Percentiles rank a stretch among this genome's conserved stretches.
phyloP scores from a whole-genome alignment of 345 rosid genomes.

The Syzygium aqueum region DNA sequence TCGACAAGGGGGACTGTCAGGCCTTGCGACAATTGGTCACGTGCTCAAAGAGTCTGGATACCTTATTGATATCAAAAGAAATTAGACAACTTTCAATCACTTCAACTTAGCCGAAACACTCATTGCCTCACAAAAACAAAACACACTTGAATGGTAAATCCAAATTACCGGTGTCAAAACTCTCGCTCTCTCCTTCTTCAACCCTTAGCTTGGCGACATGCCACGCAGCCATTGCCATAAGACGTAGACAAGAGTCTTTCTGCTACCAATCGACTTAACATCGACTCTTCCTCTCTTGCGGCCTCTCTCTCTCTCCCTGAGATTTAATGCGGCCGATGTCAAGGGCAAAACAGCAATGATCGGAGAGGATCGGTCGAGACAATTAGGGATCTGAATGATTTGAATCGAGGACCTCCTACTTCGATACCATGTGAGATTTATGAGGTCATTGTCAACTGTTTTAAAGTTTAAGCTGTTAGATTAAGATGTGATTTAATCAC shows the following conservation, averaged over 20 bases:
- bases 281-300: background rate
- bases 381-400: background rate
- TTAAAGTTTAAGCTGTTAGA: background rate
- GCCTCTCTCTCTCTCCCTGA: background rate
- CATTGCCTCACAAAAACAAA: too few species aligned
- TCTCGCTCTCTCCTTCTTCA: background rate
- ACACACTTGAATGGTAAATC: background rate
- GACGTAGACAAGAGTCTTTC: background rate
- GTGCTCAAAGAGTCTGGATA: background rate
- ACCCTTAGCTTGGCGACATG: background rate
- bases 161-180: background rate
- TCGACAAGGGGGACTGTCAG: accelerated
- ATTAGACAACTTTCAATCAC: too few species aligned
- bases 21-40: accelerated
- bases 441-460: accelerated
- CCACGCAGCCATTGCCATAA: background rate
- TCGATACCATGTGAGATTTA: accelerated
- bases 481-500: too few species aligned
- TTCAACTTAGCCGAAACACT: too few species aligned
- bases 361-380: background rate
- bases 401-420: accelerated
- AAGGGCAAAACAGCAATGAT: background rate
- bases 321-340: background rate
- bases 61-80: too few species aligned
- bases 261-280: background rate